These are phyloP conservation scores for Saccharomycopsis schoenii DNA, from an alignment of 805 yeast genomes.

Conservation along the genomic window DNA sequence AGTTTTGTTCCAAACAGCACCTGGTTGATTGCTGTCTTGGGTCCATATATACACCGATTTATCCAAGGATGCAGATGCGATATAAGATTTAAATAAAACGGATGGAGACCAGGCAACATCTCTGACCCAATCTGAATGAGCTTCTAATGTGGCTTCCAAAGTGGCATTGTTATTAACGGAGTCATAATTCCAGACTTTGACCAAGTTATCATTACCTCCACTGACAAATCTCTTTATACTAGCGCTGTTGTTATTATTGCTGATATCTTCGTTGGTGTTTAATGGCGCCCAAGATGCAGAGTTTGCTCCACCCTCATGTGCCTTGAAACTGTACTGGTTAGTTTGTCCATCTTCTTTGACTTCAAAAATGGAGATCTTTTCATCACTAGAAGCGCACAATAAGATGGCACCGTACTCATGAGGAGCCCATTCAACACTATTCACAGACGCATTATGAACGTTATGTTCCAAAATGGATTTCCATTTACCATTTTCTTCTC, in stretches of 20 bases:
- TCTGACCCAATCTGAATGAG: slow-evolving; percentile 97
- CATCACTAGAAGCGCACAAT: slow-evolving; percentile 88
- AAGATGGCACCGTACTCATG: slow-evolving; percentile 92
- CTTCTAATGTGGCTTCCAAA: slow-evolving; percentile 69
- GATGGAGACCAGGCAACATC: slow-evolving; percentile 99
- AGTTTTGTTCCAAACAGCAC: slow-evolving; percentile 71
- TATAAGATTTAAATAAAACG: slow-evolving; percentile 72
- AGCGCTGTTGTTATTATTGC: slow-evolving; percentile 20
- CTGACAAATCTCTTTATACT: slow-evolving; percentile 69
- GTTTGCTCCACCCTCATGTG: slow-evolving; percentile 91
- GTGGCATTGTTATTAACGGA: slow-evolving; percentile 45
- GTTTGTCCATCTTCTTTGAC: slow-evolving; percentile 83
- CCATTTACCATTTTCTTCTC: slow-evolving; percentile 87
- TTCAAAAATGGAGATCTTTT: slow-evolving; percentile 82
- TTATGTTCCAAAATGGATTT: slow-evolving; percentile 75
- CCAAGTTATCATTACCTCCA: slow-evolving; percentile 92
- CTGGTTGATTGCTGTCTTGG: slow-evolving; percentile 46
- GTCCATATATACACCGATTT: slow-evolving; percentile 94
- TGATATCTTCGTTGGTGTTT: slow-evolving; percentile 23
- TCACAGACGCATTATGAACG: slow-evolving; percentile 88
- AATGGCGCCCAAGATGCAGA: slow-evolving; percentile 93
- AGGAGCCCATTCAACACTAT: slow-evolving; percentile 94
- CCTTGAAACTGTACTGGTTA: slow-evolving; percentile 43
- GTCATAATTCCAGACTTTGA: slow-evolving; percentile 79
- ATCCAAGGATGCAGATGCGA: slow-evolving; percentile 96